A percentile compares a stretch with the other conserved stretches of the same genome.
These are phyloP conservation scores for Fragaria vesca DNA, from an alignment of 306 rosid genomes.

Conservation along the genomic window DNA sequence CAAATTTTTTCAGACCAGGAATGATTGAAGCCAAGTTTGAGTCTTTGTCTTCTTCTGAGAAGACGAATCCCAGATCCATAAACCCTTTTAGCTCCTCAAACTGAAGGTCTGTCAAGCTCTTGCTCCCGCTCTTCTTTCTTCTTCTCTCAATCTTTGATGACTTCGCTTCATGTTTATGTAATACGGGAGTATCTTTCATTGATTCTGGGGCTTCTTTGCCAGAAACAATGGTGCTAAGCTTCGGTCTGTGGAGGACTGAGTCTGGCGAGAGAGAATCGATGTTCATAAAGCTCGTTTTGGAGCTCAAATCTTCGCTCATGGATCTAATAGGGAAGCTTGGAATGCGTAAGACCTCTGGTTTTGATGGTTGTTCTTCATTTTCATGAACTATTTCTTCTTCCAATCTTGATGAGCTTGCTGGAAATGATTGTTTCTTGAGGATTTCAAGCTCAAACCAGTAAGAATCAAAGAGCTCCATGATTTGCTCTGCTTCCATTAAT, in stretches of 20 bases:
- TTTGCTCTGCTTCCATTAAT: slow-evolving; percentile 61
- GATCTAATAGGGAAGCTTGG: slow-evolving; percentile 47
- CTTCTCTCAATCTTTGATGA: slow-evolving; percentile 19
- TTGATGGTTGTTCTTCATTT: slow-evolving; percentile 22
- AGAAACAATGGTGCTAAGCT: slow-evolving; percentile 50
- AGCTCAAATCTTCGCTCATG: slow-evolving; percentile 61
- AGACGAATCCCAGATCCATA: slow-evolving; percentile 87
- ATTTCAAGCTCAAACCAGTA: slow-evolving; percentile 58
- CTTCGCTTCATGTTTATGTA: neutral
- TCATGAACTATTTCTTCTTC: slow-evolving; percentile 29
- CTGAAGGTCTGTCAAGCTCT: slow-evolving; percentile 84
- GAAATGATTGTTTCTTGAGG: slow-evolving; percentile 30
- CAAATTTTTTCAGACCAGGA: slow-evolving; percentile 83
- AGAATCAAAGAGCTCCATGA: slow-evolving; percentile 54
- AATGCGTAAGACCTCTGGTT: slow-evolving; percentile 31
- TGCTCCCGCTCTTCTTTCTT: slow-evolving; percentile 44
- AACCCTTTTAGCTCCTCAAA: slow-evolving; percentile 87
- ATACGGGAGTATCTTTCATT: slow-evolving; percentile 13
- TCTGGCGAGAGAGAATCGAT: slow-evolving; percentile 45
- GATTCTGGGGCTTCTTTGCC: slow-evolving; percentile 43
- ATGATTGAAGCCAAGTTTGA: slow-evolving; percentile 73
- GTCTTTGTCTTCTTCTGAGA: slow-evolving; percentile 72
- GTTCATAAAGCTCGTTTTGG: slow-evolving; percentile 39
- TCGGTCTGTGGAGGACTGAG: slow-evolving; percentile 39
- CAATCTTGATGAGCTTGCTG: slow-evolving; percentile 27